Evolutionary conservation across 202 grass and related monocot genomes (phyloP), one percentile per base, ranked within the genome.

Genomic region (Thinopyrum obtusiflorum): DNA sequence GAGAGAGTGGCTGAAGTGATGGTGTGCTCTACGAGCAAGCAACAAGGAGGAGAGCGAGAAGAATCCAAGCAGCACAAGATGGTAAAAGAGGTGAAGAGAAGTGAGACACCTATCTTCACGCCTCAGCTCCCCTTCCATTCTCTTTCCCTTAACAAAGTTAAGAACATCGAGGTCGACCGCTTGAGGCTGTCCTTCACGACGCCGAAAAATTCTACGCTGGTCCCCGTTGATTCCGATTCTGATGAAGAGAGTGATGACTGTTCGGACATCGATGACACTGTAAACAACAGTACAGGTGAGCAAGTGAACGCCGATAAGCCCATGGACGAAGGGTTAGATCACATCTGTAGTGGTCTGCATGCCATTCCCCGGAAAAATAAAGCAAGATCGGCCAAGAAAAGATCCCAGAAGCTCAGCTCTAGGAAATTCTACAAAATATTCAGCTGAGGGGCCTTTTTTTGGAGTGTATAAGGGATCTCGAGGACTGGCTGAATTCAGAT

Each of bases 161-260:
- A 53, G 72, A 75, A 75, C 72, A 53, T 75, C 72, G 44, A 75
- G 44, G 72, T 75, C 18, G 26, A 75, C 26, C 72, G 44, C 26
- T 53, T 75, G 72, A 75, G 72, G 72, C 44, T 75, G 15, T 75
- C 71, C 4, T 51, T 51, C 42, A 29, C 14, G 14, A 75, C 71
- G 25, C 4, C 44, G 4, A 46, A 29, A 73, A 46, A 73, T 2
- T 21, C 2, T 23, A 72, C 2, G 25, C 15, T 31, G 72, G 44
- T 53, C 42, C 42, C 44, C 44, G 44, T 20, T 75, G 72, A 31
- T 75, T 75, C 44, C 47, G 26, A 11, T 75, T 75, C 44, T 20
- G 44, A 18, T 11, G 26, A 53, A 29, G 72, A 53, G 72, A 31
- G 26, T 29, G 44, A 11, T 1, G 44, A 75, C 14, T 10, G 40